Evolutionary conservation across 208 protist genomes (phyloP).

Genomic region (Trypanosomatidae sp.): DNA sequence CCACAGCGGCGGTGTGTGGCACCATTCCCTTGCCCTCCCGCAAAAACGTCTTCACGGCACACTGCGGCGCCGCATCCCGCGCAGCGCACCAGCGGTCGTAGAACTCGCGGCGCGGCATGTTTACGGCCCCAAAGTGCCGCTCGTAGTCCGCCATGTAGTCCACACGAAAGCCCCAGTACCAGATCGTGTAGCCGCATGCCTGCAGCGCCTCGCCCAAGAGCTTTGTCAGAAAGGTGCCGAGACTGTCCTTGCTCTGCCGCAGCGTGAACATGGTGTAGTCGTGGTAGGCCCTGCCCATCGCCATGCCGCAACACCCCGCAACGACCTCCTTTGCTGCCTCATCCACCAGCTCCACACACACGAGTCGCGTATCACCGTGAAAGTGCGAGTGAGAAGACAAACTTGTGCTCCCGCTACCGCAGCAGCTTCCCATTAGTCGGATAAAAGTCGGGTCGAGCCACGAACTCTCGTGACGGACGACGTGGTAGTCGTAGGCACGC

Average conservation of each 20-base stretch:
- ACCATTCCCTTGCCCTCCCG: conserved; percentile 42
- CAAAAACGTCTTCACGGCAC: conserved; percentile 41
- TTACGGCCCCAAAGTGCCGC: conserved; percentile 42
- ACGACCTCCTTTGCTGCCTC: conserved; percentile 28
- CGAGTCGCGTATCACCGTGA: conserved; percentile 11
- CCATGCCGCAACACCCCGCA: conserved; percentile 65
- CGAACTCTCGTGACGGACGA: conserved; percentile 9
- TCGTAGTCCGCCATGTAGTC: conserved; percentile 72
- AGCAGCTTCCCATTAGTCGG: conserved; percentile 15
- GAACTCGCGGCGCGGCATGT: conserved; percentile 40
- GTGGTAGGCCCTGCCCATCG: conserved; percentile 61
- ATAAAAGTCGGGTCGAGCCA: conserved; percentile 42
- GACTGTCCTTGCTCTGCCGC: conserved; percentile 19
- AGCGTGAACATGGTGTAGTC: conserved; percentile 85
- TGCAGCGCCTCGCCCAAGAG: conserved; percentile 73
- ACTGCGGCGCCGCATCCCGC: conserved; percentile 35
- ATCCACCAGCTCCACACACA: conserved; percentile 58
- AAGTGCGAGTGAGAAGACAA: background rate
- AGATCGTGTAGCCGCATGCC: conserved; percentile 70
- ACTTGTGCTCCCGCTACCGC: conserved; percentile 2
- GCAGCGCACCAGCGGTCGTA: conserved; percentile 41
- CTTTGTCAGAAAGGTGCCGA: conserved; percentile 66
- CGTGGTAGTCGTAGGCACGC: conserved; percentile 52
- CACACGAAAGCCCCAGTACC: conserved; percentile 75
- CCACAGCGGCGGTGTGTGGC: too few species aligned